A percentile compares a stretch with the other conserved stretches of the same genome.
These are phyloP conservation scores for Backusella australiensis DNA, from an alignment of 192 early-diverging fungal species.

Conservation along the genomic window DNA sequence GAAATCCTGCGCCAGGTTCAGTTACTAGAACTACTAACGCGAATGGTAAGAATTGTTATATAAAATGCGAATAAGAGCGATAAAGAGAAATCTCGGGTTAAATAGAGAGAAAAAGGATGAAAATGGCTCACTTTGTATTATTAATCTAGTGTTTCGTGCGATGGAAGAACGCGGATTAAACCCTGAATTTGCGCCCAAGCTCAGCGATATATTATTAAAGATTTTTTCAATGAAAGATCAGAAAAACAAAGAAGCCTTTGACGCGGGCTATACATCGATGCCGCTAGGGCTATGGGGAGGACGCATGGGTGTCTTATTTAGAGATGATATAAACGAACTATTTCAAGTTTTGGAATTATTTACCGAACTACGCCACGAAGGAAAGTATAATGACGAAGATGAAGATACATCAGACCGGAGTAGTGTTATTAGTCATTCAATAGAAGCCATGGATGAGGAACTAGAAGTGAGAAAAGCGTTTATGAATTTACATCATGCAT, in stretches of 20 bases:
- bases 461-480: slow-evolving; percentile 15
- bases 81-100: too few species aligned
- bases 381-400: background rate
- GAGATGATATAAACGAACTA: slow-evolving; percentile 22
- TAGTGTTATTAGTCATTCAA: background rate
- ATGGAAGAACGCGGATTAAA: slow-evolving; percentile 6
- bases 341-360: slow-evolving; percentile 7
- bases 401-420: background rate
- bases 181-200: background rate
- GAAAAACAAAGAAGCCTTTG: background rate
- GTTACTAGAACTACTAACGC: slow-evolving; percentile 7
- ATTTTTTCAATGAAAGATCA: background rate
- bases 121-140: slow-evolving; percentile 5
- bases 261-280: slow-evolving; percentile 13
- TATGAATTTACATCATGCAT: slow-evolving; percentile 26
- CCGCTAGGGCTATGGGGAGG: slow-evolving; percentile 34
- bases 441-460: slow-evolving; percentile 4
- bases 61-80: background rate
- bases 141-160: background rate
- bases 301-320: slow-evolving; percentile 24
- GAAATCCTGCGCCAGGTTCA: background rate
- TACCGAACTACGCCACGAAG: background rate
- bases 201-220: slow-evolving; percentile 7
- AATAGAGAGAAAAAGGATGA: background rate
- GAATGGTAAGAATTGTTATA: slow-evolving; percentile 11